Conservation (phyloP, 2,329 filamentous ascomycete species). For the Aspergillus sp. region DNA sequence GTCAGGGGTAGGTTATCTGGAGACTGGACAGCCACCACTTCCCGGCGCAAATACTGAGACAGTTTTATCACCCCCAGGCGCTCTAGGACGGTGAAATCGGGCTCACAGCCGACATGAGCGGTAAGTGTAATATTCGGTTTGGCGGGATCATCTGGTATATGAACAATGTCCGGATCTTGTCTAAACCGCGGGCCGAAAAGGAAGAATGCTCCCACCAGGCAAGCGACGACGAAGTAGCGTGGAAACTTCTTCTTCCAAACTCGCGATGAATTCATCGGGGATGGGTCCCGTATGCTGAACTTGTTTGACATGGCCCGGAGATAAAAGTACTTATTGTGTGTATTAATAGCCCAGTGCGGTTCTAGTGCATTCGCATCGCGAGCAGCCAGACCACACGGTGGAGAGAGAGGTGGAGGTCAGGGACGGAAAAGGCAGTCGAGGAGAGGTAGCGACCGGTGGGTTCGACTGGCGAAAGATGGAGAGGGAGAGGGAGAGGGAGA, state of each 20-base stretch:
- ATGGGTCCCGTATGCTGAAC: constrained; percentile 22
- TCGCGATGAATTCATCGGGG: constrained; percentile 27
- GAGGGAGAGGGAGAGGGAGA: neutral
- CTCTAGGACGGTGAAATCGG: constrained; percentile 25
- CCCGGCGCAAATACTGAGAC: constrained; percentile 31
- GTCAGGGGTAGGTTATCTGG: constrained; percentile 25
- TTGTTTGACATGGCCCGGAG: constrained; percentile 25
- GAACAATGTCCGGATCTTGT: constrained; percentile 12
- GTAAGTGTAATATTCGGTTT: constrained; percentile 31
- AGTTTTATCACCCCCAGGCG: constrained; percentile 28
- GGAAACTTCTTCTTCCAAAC: constrained; percentile 34
- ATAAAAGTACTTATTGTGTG: neutral
- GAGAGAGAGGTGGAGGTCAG: constrained; percentile 10
- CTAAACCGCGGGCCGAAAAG: constrained; percentile 28
- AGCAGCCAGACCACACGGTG: neutral
- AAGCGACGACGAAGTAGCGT: constrained; percentile 27
- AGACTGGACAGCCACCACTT: constrained; percentile 26
- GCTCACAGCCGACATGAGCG: constrained; percentile 27
- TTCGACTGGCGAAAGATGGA: constrained; percentile 7
- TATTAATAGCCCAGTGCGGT: constrained; percentile 8
- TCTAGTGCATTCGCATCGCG: constrained; percentile 23
- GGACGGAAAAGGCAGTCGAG: neutral
- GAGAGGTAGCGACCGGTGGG: constrained; percentile 7
- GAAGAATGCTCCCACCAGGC: constrained; percentile 26
- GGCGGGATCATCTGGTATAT: constrained; percentile 6